These are phyloP conservation scores for Trametes cinnabarina DNA, from an alignment of 768 basidiomycete genomes.

Conservation along the genomic window DNA sequence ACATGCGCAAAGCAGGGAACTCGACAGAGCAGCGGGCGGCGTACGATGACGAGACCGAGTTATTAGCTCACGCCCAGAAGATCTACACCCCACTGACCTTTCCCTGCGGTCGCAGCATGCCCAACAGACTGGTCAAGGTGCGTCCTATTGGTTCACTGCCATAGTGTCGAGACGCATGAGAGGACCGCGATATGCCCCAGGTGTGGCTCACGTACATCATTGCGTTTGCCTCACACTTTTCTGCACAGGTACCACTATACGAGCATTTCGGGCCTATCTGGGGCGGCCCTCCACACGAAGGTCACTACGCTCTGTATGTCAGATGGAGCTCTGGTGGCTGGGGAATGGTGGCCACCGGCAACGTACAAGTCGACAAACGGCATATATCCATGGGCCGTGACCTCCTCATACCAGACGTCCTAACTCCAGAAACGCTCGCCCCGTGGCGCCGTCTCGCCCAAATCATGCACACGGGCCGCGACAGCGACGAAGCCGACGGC, in stretches of 20 bases:
- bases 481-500: not conserved
- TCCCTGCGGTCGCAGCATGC: constrained; percentile 28
- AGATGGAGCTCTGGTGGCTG: constrained; percentile 74
- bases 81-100: constrained; percentile 19
- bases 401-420: constrained; percentile 50
- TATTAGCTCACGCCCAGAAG: constrained; percentile 3
- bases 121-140: constrained; percentile 50
- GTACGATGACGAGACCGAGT: not conserved
- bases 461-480: constrained; percentile 40
- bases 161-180: too few relatives aligned
- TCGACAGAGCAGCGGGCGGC: not conserved
- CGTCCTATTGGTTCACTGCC: too few relatives aligned
- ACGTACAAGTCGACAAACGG: constrained; percentile 61
- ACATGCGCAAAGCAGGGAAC: too few relatives aligned
- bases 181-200: too few relatives aligned
- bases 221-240: not conserved
- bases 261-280: constrained; percentile 69
- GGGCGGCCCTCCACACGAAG: constrained; percentile 70
- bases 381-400: constrained; percentile 77
- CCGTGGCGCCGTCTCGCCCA: constrained; percentile 52
- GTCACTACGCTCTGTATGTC: constrained; percentile 65
- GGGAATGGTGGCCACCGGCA: constrained; percentile 90
- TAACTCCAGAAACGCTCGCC: constrained; percentile 42
- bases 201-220: too few relatives aligned
- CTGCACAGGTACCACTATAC: constrained; percentile 78